Evolutionary conservation across 352 stramenopile genomes (phyloP), one percentile per base, ranked within the genome.

Genomic region (Pythium scleroteichum): DNA sequence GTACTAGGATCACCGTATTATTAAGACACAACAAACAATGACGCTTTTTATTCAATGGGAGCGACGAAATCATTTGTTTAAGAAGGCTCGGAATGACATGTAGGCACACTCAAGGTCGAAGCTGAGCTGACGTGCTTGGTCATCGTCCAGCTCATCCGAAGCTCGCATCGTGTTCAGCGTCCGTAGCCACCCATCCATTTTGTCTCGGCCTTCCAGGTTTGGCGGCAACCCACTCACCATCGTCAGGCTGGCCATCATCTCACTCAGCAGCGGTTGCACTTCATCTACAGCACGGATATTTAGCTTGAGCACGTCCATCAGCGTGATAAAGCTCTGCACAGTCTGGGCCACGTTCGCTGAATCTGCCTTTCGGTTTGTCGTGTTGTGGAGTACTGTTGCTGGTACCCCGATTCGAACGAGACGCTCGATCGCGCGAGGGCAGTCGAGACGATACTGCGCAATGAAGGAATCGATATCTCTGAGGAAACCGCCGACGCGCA

Each of bases 241-340:
- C 19, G 91, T 98, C 49, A 99, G 76, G 17, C 85, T 92, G 64
- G 95, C 90, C 87, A 98, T 98, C 66, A 99, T 90, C 76, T 99
- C 96, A 60, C 85, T 97, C 59, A 99, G 69, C 45, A 98, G 71
- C 49, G 96, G 97, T 76, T 99, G 96, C 49, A 99, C 90, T 74
- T 99, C 96, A 76, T 99, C 96, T 44, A 99, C 96, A 6, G 96
- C 96, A 44, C 96, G 87, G 68, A 98, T 96, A 69, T 98, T 97
- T 42, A 99, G 83, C 70, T 98, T 98, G 44, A 99, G 88, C 40
- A 96, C 93, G 72, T 99, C 97, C 95, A 99, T 99, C 50, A 97
- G 79, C 22, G 96, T 99, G 76, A 99, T 99, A 68, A 99, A 99
- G 71, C 96, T 90, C 82, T 99, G 93, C 52, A 94, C 95, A 20